Percentiles rank a stretch among this genome's conserved stretches.
phyloP scores from a whole-genome alignment of 1,284 basidiomycete species.

The Cutaneotrichosporon arboriforme region DNA sequence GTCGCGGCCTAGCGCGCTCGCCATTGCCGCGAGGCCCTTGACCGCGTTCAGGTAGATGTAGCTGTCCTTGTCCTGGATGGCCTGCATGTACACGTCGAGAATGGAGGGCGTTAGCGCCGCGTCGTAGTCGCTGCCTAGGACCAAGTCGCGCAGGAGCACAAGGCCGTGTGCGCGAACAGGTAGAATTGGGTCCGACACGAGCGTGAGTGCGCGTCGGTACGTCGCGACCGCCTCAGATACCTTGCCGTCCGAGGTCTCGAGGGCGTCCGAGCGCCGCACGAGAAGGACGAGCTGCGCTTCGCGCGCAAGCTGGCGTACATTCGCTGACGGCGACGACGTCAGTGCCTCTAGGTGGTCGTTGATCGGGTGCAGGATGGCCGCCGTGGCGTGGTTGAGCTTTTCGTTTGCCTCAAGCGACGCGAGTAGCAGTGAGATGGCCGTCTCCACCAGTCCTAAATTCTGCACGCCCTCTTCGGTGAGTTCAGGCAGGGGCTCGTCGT shows the following conservation, averaged over 20 bases:
- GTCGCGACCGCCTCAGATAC: conserved; percentile 54
- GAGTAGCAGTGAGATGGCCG: conserved; percentile 69
- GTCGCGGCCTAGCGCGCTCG: conserved; percentile 65
- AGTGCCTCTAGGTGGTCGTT: conserved; percentile 61
- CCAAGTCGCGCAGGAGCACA: conserved; percentile 70
- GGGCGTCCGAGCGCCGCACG: conserved; percentile 23
- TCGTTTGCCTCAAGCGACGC: conserved; percentile 79
- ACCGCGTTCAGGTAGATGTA: conserved; percentile 93
- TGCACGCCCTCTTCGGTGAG: conserved; percentile 43
- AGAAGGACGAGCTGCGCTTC: conserved; percentile 50
- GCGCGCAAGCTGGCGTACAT: conserved; percentile 60
- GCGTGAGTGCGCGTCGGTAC: conserved; percentile 80
- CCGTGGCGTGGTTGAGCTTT: conserved; percentile 58
- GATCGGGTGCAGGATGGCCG: conserved; percentile 65
- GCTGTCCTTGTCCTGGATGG: conserved; percentile 85
- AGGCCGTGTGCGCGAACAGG: conserved; percentile 95
- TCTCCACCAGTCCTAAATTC: conserved; percentile 55
- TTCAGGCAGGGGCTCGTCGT: conserved; percentile 17
- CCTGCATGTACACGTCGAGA: conserved; percentile 78
- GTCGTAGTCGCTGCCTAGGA: conserved; percentile 48
- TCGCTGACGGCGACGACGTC: conserved; percentile 49
- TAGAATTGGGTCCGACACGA: conserved; percentile 84
- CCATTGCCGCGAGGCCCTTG: conserved; percentile 78
- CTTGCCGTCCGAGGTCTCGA: conserved; percentile 23
- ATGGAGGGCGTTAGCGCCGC: conserved; percentile 70